phyloP scores from a whole-genome alignment of 306 rosid species.

The Vicia villosa region DNA sequence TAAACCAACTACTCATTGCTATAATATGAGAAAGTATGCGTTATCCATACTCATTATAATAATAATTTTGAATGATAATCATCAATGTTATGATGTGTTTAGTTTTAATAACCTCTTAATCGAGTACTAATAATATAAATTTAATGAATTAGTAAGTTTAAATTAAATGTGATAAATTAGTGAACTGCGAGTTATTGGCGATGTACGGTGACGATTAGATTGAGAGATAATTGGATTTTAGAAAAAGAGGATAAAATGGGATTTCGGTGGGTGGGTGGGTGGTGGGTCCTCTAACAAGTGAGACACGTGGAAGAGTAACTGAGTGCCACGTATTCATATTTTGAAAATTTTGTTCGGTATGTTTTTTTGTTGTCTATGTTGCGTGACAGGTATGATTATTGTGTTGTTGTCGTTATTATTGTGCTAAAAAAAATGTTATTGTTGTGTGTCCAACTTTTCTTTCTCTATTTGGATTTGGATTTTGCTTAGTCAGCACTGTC shows the following conservation, averaged over 20 bases:
- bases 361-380: conserved; percentile 13
- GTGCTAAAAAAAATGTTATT: background rate
- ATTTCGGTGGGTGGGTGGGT: background rate
- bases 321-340: conserved; percentile 14
- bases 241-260: background rate
- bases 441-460: conserved; percentile 28
- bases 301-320: background rate
- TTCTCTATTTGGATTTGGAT: background rate
- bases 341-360: background rate
- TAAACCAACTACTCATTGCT: background rate
- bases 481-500: background rate
- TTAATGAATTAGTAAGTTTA: background rate
- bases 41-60: too few species aligned
- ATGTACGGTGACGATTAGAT: conserved; percentile 31
- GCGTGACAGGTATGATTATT: conserved; percentile 37
- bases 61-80: background rate
- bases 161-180: background rate
- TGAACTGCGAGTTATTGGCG: conserved; percentile 11
- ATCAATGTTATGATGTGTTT: conserved; percentile 1
- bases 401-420: conserved; percentile 23
- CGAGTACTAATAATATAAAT: background rate
- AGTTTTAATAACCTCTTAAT: background rate
- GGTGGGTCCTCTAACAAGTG: conserved; percentile 37
- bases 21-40: background rate
- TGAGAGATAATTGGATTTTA: background rate